Base-by-base conservation (phyloP, 768 basidiomycete species). In the Boletus bicolor region DNA sequence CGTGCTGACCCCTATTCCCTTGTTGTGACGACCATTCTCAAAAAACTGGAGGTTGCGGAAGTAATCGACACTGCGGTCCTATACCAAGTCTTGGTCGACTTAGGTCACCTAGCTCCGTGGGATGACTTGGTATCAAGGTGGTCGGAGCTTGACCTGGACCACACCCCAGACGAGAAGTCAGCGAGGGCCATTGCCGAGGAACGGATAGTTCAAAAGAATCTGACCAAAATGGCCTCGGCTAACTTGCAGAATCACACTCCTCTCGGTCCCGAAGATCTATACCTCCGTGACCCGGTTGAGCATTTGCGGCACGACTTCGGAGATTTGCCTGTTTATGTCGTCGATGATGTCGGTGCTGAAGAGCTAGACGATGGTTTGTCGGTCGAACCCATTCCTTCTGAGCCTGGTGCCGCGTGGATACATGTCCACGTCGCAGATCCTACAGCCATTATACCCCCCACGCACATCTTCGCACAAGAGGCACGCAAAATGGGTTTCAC, bases 361-460 rank as follows among this genome's bases (percentile, higher is more conserved):
- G 97, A 99, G 66, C 79, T 98, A 21, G 97, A 99, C 67, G 97
- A 99, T 68, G 97, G 93, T 3, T 64, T 99, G 34, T 95, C 94
- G 2, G 66, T 98, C 32, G 90, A 96, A 59, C 66, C 73, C n/a
- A 78, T 87, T 34, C 76, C 80, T 5, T 72, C 73, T 4, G 83
- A 89, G 46, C 82, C 83, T 2, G 80, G 77, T 15, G 77, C 71
- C 19, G 67, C 73, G 44, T 98, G 97, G 96, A 67, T 96, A 11
- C 95, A 98, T 63, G 78, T 88, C 26, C 97, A 98, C 67, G 80
- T 99, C 53, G 95, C 97, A 10, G 97, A 99, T 68, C 95, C 95
- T 0, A 93, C 92, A 2, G 76, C 86, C 11, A 61, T 87, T 46
- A 77, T 99, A 26, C 87, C 86, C 19, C 89, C 89, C 0, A 78